Base-by-base conservation (phyloP, 129 eudicot genomes). In the Calendula officinalis region DNA sequence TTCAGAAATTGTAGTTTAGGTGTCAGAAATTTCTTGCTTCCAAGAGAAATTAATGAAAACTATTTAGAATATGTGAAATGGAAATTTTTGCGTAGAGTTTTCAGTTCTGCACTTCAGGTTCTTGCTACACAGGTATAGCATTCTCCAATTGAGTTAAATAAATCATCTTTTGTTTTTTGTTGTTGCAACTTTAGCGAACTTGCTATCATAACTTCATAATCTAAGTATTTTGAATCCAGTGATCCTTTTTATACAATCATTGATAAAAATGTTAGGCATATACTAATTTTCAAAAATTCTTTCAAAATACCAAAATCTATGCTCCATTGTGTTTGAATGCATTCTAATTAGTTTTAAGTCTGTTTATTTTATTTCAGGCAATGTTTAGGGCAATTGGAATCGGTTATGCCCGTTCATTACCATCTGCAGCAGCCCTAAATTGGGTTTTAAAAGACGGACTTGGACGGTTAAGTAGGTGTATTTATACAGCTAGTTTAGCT, bases 401-500 rank as follows among this genome's bases (percentile, higher is more conserved):
- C 56, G 98, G 98, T 40, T 80, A 84, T 57, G 77, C 86, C n/a
- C 86, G 77, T 32, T 87, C 98, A 11, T 96, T 91, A 56, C 91
- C 98, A 12, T 87, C 96, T 40, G 98, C 98, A 40, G 98, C 98
- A 7, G 98, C 98, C 49, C 68, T 91, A 13, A 91, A 85, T 71
- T 91, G 98, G 98, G 96, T 91, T 68, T 73, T 91, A 76, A 91
- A 91, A 80, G 98, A 91, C 63, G 98, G 98, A 11, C 96, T 91
- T 50, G 98, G 98, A 56, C 73, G 98, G 64, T 59, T 91, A 33
- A 80, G 98, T 55, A 80, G 98, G 78, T 91, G 98, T 71, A 80
- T 91, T 58, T 91, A 91, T 81, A 91, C 95, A 12, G 98, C 98
- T 68, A 77, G 86, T 60, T 73, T 91, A 27, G 95, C 96, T 2